phyloP scores from a whole-genome alignment of 345 rosid species.

The Salix exigua region DNA sequence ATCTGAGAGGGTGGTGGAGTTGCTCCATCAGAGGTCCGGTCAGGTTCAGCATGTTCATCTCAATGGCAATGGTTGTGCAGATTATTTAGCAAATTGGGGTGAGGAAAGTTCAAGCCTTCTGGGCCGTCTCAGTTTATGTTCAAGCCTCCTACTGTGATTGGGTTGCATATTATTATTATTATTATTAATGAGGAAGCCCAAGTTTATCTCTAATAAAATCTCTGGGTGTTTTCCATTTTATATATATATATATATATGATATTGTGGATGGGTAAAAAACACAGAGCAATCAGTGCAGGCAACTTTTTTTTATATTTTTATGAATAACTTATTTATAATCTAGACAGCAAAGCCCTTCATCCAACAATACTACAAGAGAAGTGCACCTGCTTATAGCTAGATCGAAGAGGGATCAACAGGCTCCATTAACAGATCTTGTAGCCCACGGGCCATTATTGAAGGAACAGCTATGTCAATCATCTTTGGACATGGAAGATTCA shows the following conservation, averaged over 20 bases:
- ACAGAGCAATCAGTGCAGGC: not conserved
- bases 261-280: not conserved
- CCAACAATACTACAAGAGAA: too few species aligned
- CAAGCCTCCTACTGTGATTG: too few species aligned
- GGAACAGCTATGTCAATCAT: constrained; percentile 83
- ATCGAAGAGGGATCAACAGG: not conserved
- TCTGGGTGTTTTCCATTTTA: not conserved
- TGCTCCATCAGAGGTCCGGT: too few species aligned
- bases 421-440: constrained; percentile 52
- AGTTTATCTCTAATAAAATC: not conserved
- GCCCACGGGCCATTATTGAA: constrained; percentile 74
- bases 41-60: too few species aligned
- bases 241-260: not conserved
- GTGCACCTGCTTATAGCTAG: not conserved
- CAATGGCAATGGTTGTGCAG: too few species aligned
- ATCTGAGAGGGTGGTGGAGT: too few species aligned
- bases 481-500: constrained; percentile 79
- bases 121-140: too few species aligned
- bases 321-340: too few species aligned
- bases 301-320: too few species aligned
- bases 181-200: not conserved
- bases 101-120: too few species aligned
- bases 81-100: too few species aligned
- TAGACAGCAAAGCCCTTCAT: not conserved
- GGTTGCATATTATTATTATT: too few species aligned